These are phyloP conservation scores for Naganishia onofrii DNA, from an alignment of 768 basidiomycete species.

Conservation along the genomic window DNA sequence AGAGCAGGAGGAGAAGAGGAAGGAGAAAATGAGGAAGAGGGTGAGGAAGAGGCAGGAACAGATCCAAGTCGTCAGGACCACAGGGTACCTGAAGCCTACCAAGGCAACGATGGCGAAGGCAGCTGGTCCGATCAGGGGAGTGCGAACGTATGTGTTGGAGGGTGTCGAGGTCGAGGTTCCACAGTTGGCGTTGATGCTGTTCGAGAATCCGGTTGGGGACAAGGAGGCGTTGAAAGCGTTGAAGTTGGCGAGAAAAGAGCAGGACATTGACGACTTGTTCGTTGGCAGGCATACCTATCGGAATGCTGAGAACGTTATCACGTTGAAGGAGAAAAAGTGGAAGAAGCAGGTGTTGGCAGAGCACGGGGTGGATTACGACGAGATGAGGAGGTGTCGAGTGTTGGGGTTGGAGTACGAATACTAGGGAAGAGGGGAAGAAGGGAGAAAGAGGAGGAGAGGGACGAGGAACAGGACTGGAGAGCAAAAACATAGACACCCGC, in stretches of 20 bases:
- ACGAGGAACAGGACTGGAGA: not conserved
- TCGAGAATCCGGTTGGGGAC: not conserved
- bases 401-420: not conserved
- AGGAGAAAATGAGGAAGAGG: not conserved
- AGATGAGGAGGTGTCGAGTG: not conserved
- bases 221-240: no score
- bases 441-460: no score
- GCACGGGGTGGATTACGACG: not conserved
- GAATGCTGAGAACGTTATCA: not conserved
- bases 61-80: not conserved
- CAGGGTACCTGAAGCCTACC: slow-evolving; percentile 8
- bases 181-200: not conserved
- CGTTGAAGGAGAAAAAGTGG: not conserved
- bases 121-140: no score
- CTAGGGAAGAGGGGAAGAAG: no score
- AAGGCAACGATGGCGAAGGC: not conserved
- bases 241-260: not conserved
- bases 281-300: slow-evolving; percentile 2
- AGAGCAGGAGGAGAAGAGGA: not conserved
- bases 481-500: not conserved
- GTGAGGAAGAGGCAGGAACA: not conserved
- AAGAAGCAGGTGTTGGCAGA: not conserved
- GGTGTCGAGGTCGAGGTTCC: not conserved
- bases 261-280: not conserved
- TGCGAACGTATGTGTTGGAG: not conserved